Percentiles rank a stretch among this genome's conserved stretches.
Conservation (phyloP, 208 protist species). For the Spongospora subterranea region DNA sequence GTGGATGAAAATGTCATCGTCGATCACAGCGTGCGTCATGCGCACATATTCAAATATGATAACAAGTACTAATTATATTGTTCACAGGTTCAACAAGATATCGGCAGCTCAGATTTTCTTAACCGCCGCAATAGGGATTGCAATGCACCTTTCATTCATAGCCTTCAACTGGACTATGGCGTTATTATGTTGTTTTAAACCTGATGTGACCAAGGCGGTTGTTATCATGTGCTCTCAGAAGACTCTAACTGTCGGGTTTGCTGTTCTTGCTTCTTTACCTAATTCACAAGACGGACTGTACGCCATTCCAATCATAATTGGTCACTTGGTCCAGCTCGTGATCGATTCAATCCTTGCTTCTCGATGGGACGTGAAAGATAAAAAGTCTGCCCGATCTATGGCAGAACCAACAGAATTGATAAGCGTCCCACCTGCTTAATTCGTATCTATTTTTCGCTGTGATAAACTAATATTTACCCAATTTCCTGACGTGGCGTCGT, state of each 20-base stretch:
- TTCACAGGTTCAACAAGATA: not conserved
- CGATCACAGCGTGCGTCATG: not conserved
- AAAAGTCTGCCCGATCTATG: too few species aligned
- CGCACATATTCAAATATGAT: not conserved
- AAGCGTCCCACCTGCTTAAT: too few species aligned
- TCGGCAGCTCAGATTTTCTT: not conserved
- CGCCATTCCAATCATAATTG: constrained; percentile 7
- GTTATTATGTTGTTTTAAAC: not conserved
- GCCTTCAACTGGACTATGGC: not conserved
- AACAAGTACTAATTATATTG: not conserved
- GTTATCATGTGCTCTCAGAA: constrained; percentile 55
- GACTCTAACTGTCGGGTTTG: constrained; percentile 27
- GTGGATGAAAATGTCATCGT: constrained; percentile 47
- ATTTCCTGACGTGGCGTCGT: too few species aligned
- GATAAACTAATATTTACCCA: too few species aligned
- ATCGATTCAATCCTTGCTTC: not conserved
- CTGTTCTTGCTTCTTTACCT: not conserved
- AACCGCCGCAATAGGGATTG: not conserved
- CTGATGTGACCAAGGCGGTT: not conserved
- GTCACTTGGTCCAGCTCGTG: not conserved
- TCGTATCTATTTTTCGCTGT: too few species aligned
- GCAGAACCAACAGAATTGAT: too few species aligned
- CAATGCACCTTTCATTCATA: constrained; percentile 7
- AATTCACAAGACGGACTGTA: not conserved
- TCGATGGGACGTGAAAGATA: too few species aligned